These are phyloP conservation scores for Cephaloascus albidus DNA, from an alignment of 805 yeast species.

Conservation along the genomic window DNA sequence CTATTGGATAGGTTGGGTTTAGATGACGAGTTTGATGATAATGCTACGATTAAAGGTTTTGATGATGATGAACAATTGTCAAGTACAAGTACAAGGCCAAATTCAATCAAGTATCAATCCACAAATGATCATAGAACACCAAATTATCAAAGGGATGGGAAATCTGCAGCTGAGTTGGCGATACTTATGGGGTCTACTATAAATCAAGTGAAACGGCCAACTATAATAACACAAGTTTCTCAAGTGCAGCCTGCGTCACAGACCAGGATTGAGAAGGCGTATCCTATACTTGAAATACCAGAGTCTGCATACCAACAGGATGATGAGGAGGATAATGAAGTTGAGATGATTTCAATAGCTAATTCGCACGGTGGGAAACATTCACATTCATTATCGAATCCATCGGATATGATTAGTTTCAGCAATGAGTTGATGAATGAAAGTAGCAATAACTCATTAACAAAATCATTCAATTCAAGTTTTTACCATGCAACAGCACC, in stretches of 20 bases:
- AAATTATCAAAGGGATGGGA: constrained; percentile 3
- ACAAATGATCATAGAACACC: background rate
- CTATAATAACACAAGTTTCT: background rate
- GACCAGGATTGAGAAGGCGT: background rate
- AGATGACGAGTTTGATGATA: background rate
- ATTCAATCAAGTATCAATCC: background rate
- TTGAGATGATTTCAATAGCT: background rate
- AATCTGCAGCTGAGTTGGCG: constrained; percentile 10
- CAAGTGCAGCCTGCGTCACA: background rate
- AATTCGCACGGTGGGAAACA: constrained; percentile 4
- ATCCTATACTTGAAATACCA: background rate
- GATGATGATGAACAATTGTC: background rate
- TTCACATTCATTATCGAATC: constrained; percentile 14
- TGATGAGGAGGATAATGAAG: background rate
- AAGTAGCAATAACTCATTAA: constrained; percentile 10
- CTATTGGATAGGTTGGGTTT: background rate
- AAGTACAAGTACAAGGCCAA: background rate
- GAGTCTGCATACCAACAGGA: background rate
- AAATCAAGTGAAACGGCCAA: constrained; percentile 6
- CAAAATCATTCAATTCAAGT: constrained; percentile 10
- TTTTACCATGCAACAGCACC: constrained; percentile 11
- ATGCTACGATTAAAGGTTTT: background rate
- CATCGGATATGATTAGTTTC: constrained; percentile 7
- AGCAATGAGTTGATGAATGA: constrained; percentile 3
- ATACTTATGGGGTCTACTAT: constrained; percentile 12